Conservation (phyloP, 2,329 filamentous ascomycete species). For the Cytospora chrysosperma region DNA sequence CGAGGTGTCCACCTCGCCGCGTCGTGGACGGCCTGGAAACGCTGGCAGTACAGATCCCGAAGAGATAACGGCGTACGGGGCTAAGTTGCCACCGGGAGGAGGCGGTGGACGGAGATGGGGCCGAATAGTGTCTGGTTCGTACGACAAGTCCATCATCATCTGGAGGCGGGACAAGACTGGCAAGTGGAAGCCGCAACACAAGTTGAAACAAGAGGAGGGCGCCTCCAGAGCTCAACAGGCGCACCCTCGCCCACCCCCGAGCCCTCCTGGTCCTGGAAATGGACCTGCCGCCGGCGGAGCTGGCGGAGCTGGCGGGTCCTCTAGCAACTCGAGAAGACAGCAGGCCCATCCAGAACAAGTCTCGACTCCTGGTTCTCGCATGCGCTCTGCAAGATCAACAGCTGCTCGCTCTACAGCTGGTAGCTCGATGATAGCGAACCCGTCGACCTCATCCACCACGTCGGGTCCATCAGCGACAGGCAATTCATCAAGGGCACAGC, state of each 20-base stretch:
- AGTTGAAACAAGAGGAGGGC: conserved; percentile 72
- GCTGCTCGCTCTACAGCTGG: conserved; percentile 10
- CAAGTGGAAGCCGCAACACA: conserved; percentile 77
- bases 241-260: conserved; percentile 17
- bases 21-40: conserved; percentile 52
- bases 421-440: conserved; percentile 14
- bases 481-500: conserved; percentile 14
- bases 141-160: conserved; percentile 93
- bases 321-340: conserved; percentile 6
- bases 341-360: background rate
- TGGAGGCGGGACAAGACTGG: conserved; percentile 87
- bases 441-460: conserved; percentile 6
- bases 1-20: conserved; percentile 39
- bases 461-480: conserved; percentile 1
- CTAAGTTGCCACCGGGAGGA: conserved; percentile 85
- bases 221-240: conserved; percentile 46
- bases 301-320: conserved; percentile 11
- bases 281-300: conserved; percentile 1
- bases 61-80: conserved; percentile 76
- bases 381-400: conserved; percentile 12
- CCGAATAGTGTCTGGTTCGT: conserved; percentile 95
- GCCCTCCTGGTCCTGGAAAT: conserved; percentile 16
- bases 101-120: conserved; percentile 79
- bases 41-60: conserved; percentile 73
- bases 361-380: background rate